Evolutionary conservation across 768 basidiomycete species (phyloP), one percentile per base, ranked within the genome.

Genomic region (Boletus barrowsii): DNA sequence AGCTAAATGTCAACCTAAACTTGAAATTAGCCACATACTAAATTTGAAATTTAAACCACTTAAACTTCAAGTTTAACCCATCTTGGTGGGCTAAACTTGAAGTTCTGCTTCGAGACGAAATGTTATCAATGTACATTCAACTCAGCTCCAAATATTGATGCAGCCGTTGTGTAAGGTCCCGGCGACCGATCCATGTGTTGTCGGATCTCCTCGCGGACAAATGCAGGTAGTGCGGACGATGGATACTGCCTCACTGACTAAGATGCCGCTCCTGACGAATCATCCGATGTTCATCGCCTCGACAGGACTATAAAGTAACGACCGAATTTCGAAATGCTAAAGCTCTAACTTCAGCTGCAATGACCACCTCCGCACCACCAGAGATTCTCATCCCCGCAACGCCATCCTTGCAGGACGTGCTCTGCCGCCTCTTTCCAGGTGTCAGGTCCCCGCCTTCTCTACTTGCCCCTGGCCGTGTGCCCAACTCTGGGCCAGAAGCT

Each of bases 401-500:
- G 0, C 61, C 56, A 2, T 71, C 69, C 32, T 56, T 59, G 15
- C 43, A 49, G 0, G 59, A 62, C 10, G 53, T 63, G 5, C 62
- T 74, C 35, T 55, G 62, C 14, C 52, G 53, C 36, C 68, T 75
- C 30, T 75, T 76, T 51, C 68, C 72, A 0, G 55, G 63, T 1
- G 57, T 72, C 24, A 59, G 61, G 6, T 62, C 51, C 3, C 63
- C 72, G 2, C 73, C 73, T 1, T 72, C 71, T 17, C 53, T 59
- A 29, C 67, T 76, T n/a, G 64, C 73, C 0, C 79, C 77, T 6
- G 42, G 46, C 11, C 70, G 70, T 43, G 56, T 68, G 46, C 72
- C 77, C 29, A 77, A 76, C 24, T 62, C 64, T 9, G 72, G 65
- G 32, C 70, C 73, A 32, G 68, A 72, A 11, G 76, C 79, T 1